These are phyloP conservation scores for Glaciozyma antarctica DNA, from an alignment of 768 basidiomycete genomes.

Conservation along the genomic window DNA sequence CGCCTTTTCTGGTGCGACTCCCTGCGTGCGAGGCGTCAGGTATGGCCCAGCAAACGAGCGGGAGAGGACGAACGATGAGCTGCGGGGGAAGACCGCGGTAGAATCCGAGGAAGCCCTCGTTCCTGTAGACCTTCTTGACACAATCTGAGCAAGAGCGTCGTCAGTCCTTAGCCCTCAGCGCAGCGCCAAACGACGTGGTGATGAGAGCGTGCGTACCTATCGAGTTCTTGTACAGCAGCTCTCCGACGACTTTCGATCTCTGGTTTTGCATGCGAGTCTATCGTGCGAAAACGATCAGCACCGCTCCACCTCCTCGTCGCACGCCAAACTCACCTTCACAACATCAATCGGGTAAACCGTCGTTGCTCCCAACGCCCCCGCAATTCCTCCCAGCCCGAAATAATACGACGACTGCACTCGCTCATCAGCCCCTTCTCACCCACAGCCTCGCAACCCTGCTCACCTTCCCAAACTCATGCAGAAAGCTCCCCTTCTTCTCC, in stretches of 20 bases:
- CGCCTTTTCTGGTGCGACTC: constrained; percentile 92
- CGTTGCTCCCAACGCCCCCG: constrained; percentile 91
- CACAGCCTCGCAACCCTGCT: background rate
- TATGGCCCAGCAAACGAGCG: background rate
- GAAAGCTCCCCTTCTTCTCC: background rate
- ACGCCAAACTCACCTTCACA: background rate
- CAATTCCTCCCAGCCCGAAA: constrained; percentile 75
- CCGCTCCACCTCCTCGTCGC: background rate
- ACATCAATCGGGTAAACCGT: constrained; percentile 67
- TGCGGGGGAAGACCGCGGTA: constrained; percentile 95
- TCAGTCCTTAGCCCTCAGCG: no score
- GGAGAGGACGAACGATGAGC: constrained; percentile 54
- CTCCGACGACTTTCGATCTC: constrained; percentile 89
- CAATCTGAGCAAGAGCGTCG: constrained; percentile 53
- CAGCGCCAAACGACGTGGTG: constrained; percentile 1
- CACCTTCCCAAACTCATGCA: constrained; percentile 30
- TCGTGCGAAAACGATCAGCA: background rate
- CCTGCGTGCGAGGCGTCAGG: constrained; percentile 45
- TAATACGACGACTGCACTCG: constrained; percentile 64
- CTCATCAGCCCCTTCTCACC: background rate
- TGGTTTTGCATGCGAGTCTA: constrained; percentile 87
- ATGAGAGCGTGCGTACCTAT: constrained; percentile 17
- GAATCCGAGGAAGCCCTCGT: constrained; percentile 90
- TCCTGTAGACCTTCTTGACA: constrained; percentile 81
- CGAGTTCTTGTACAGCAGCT: constrained; percentile 83